phyloP scores from a whole-genome alignment of 2,329 filamentous ascomycete genomes.

The Emmonsia crescens region DNA sequence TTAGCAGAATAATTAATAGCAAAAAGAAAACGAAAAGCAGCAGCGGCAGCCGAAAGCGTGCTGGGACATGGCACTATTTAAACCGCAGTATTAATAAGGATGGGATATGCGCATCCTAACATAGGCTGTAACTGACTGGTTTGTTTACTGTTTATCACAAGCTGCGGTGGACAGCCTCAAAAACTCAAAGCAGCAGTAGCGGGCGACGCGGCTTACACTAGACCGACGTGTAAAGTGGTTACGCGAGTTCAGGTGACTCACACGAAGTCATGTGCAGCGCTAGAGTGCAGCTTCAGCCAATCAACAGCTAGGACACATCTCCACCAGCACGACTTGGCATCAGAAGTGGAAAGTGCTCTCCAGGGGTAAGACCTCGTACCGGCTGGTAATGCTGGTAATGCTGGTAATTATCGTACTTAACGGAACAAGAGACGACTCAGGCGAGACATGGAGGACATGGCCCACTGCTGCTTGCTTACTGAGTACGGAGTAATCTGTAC shows the following conservation, averaged over 20 bases:
- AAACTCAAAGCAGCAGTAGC: neutral
- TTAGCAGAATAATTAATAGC: neutral
- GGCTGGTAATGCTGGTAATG: neutral
- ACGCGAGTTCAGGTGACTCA: constrained; percentile 12
- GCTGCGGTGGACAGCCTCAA: neutral
- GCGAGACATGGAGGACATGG: no score
- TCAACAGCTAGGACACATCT: neutral
- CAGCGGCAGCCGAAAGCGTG: neutral
- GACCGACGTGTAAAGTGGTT: constrained; percentile 13
- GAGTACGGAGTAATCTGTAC: no score
- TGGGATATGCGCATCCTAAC: no score
- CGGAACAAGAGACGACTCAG: neutral
- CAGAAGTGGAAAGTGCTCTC: neutral
- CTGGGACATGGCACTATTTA: neutral
- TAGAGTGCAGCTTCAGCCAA: neutral
- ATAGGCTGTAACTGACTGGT: no score
- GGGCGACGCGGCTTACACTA: constrained; percentile 7
- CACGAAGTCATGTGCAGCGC: constrained; percentile 11
- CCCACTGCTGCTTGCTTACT: neutral
- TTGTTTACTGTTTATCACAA: neutral
- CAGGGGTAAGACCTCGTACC: neutral
- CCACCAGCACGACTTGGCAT: neutral
- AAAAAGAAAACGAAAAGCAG: neutral
- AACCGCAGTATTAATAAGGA: no score
- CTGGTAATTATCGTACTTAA: neutral